Evolutionary conservation across 805 yeast genomes (phyloP).

Genomic region (Kodamaea hsintzibuensis): DNA sequence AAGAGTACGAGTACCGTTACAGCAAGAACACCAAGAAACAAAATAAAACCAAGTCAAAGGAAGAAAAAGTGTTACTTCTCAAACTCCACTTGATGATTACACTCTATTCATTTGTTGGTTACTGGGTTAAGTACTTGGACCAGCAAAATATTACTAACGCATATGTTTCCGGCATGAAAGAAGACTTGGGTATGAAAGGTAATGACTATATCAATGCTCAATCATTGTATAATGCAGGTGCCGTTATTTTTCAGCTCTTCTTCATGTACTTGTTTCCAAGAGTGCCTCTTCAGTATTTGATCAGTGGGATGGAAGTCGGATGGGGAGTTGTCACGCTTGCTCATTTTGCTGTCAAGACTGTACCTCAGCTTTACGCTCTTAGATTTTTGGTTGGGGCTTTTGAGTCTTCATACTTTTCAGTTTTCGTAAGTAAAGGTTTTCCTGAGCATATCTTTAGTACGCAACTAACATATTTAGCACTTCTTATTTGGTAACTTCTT

Average conservation of each 20-base stretch:
- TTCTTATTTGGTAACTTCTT: conserved; percentile 31
- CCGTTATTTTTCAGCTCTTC: conserved; percentile 24
- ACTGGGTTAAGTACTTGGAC: conserved; percentile 27
- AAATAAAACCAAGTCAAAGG: conserved; percentile 11
- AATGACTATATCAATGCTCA: conserved; percentile 25
- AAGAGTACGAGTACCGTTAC: conserved; percentile 32
- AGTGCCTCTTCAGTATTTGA: conserved; percentile 22
- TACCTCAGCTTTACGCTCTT: conserved; percentile 20
- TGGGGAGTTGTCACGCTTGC: conserved; percentile 23
- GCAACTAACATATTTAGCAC: conserved; percentile 5
- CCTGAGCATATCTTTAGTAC: not conserved
- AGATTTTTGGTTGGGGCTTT: conserved; percentile 22
- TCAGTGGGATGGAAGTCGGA: conserved; percentile 20
- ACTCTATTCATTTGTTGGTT: conserved; percentile 24
- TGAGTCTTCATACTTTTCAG: conserved; percentile 9
- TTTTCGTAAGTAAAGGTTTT: not conserved
- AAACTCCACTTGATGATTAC: conserved; percentile 42
- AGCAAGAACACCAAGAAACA: conserved; percentile 5
- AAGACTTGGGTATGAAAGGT: conserved; percentile 19
- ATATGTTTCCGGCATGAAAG: conserved; percentile 22
- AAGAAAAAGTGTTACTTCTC: conserved; percentile 30
- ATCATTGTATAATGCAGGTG: conserved; percentile 22
- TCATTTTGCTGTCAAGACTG: conserved; percentile 16
- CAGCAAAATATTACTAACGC: conserved; percentile 25
- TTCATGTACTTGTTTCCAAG: conserved; percentile 24